Percentiles rank a stretch among this genome's conserved stretches.
Evolutionary conservation across 768 basidiomycete species (phyloP).

Genomic region (Tephrocybe sp.): DNA sequence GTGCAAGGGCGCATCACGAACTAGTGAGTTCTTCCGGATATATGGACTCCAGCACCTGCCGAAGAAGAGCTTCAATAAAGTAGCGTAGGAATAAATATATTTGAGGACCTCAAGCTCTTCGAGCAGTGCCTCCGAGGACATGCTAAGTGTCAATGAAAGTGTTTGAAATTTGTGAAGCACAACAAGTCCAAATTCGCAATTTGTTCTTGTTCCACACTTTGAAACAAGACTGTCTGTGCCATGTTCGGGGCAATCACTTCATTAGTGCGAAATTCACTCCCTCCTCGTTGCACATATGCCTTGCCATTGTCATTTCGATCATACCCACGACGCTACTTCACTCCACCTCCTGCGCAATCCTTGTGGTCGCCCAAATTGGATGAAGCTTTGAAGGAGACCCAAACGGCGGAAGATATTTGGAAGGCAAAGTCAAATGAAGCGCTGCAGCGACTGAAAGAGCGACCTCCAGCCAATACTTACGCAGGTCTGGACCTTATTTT

Average conservation of each 20-base stretch:
- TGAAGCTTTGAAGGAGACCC: background rate
- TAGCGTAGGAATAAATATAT: slow-evolving; percentile 1
- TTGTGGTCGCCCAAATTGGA: background rate
- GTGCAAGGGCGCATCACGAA: slow-evolving; percentile 47
- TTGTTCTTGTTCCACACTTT: background rate
- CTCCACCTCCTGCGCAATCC: no score
- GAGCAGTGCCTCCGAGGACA: slow-evolving; percentile 67
- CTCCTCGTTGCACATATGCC: background rate
- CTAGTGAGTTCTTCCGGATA: slow-evolving; percentile 92
- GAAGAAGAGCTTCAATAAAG: slow-evolving; percentile 8
- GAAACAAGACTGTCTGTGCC: background rate
- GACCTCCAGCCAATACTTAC: slow-evolving; percentile 49
- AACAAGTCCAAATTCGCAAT: slow-evolving; percentile 15
- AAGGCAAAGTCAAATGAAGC: slow-evolving; percentile 24
- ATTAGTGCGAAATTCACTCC: slow-evolving; percentile 6
- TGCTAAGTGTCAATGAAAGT: slow-evolving; percentile 20
- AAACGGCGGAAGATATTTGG: slow-evolving; percentile 38
- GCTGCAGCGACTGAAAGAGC: slow-evolving; percentile 19
- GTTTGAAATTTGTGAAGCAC: background rate
- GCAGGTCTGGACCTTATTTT: slow-evolving; percentile 33
- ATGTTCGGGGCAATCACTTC: slow-evolving; percentile 14
- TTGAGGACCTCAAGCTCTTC: slow-evolving; percentile 86
- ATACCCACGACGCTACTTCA: no score
- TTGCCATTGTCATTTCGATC: slow-evolving; percentile 5
- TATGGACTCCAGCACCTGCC: slow-evolving; percentile 89